Conservation (phyloP, 192 early-diverging fungal species). For the Coemansia sp. region DNA sequence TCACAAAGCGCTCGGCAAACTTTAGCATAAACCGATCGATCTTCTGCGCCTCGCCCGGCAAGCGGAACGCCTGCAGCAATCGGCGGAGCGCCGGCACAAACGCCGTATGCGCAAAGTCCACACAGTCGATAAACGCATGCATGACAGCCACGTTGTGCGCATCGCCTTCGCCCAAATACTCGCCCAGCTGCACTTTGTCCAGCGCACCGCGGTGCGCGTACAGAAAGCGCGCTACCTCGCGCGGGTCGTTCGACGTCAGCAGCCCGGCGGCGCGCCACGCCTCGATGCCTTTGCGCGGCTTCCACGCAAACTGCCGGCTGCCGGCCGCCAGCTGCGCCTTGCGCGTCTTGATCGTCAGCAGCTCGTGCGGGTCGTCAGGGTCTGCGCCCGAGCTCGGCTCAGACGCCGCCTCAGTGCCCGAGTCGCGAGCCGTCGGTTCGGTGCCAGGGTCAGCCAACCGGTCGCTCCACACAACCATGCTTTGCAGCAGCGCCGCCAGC, state of each 20-base stretch:
- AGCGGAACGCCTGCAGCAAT: constrained; percentile 85
- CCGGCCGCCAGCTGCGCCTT: constrained; percentile 74
- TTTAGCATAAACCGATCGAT: constrained; percentile 98
- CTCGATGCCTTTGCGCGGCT: constrained; percentile 71
- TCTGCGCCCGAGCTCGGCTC: neutral
- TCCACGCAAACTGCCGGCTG: constrained; percentile 3
- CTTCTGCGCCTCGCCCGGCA: constrained; percentile 94
- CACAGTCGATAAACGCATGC: constrained; percentile 94
- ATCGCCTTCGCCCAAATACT: constrained; percentile 92
- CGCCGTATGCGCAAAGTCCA: constrained; percentile 70
- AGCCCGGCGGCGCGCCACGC: constrained; percentile 66
- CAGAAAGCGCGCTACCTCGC: constrained; percentile 75
- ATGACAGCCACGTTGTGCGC: constrained; percentile 89
- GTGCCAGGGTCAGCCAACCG: constrained; percentile 26
- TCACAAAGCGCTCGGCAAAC: constrained; percentile 89
- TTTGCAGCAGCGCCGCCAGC: constrained; percentile 61
- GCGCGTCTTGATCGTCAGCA: constrained; percentile 78
- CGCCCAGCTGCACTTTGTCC: constrained; percentile 86
- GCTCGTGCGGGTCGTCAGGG: constrained; percentile 82
- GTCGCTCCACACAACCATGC: constrained; percentile 68
- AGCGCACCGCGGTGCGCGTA: constrained; percentile 62
- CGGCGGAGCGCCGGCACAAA: constrained; percentile 80
- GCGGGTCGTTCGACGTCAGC: constrained; percentile 65
- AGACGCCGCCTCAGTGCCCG: constrained; percentile 14
- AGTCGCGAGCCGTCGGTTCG: neutral